Conservation (phyloP, 768 basidiomycete genomes). For the Tricholoma saponaceum region DNA sequence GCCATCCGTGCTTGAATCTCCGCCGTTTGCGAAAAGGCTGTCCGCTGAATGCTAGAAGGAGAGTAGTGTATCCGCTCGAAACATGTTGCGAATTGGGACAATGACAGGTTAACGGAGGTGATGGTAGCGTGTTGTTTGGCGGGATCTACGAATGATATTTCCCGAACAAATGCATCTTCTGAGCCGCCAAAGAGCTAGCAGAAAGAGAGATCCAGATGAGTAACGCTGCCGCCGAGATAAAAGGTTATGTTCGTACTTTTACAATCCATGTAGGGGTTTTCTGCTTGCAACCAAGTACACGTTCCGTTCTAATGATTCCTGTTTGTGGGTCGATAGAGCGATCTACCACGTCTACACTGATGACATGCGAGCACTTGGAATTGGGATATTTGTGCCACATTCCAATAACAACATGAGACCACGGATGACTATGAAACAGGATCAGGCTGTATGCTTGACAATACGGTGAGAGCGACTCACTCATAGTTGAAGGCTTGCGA, state of each 20-base stretch:
- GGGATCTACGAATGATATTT: constrained; percentile 92
- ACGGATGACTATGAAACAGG: constrained; percentile 61
- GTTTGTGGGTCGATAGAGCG: constrained; percentile 78
- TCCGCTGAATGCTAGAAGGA: constrained; percentile 60
- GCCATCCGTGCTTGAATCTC: constrained; percentile 83
- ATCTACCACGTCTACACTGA: constrained; percentile 84
- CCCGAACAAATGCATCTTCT: constrained; percentile 91
- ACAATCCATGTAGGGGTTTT: constrained; percentile 90
- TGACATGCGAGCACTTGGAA: constrained; percentile 84
- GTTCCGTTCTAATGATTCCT: constrained; percentile 89
- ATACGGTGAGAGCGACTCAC: constrained; percentile 42
- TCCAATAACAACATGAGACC: constrained; percentile 87
- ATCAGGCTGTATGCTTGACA: constrained; percentile 11
- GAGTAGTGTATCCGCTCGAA: constrained; percentile 87
- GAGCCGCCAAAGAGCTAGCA: constrained; percentile 86
- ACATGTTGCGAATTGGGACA: constrained; percentile 93
- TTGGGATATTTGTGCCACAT: constrained; percentile 98
- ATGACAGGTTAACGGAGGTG: constrained; percentile 88
- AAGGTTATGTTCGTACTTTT: constrained; percentile 52
- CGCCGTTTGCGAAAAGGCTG: constrained; percentile 84
- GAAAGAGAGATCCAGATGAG: constrained; percentile 3
- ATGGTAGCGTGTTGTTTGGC: constrained; percentile 74
- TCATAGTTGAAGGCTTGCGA: constrained; percentile 82
- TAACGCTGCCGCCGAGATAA: background rate
- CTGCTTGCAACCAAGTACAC: constrained; percentile 88